Evolutionary conservation across 2,329 filamentous ascomycete genomes (phyloP), one percentile per base, ranked within the genome.

Genomic region (Aureobasidium sp.): DNA sequence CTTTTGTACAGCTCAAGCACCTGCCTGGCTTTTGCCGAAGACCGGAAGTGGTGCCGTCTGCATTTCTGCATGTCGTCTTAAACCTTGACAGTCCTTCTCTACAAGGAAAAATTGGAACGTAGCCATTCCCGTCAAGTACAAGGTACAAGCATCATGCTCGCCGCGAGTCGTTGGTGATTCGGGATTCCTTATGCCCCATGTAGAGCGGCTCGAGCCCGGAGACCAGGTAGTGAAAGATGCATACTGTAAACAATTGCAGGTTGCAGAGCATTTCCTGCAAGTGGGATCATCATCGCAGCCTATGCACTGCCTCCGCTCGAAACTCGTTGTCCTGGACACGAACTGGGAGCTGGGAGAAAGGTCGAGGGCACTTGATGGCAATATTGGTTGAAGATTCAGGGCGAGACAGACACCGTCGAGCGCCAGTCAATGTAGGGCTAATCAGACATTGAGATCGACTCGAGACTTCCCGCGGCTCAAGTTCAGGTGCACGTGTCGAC

Each of bases 301-400:
- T 57, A 24, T 24, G 39, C 27, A 24, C 40, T 45, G 39, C 40
- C 53, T 19, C 29, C 17, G 40, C n/a, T 22, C 39, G 40, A 57
- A 11, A 45, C 29, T 27, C 19, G 53, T 57, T 57, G 53, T 45
- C 53, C 39, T 45, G 53, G 53, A 44, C 53, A 57, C 53, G 53
- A 45, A 45, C 12, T 12, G 27, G 52, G 45, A 24, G 5, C 17
- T 45, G 24, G 22, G n/a, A 9, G n/a, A 35, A 27, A n/a, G 11
- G 40, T 22, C 19, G 27, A 17, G 15, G 29, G 53, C 29, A n/a
- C 40, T 45, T 45, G 27, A 45, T 29, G 39, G 22, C n/a, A 33
- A 45, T 35, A 31, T 40, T 22, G n/a, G 19, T 24, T 6, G 29
- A 15, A 35, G 53, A 35, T n/a, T 35, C 19, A 45, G 39, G 53